These are phyloP conservation scores for Dictyophora rubrovolvata DNA, from an alignment of 768 basidiomycete genomes.

Conservation along the genomic window DNA sequence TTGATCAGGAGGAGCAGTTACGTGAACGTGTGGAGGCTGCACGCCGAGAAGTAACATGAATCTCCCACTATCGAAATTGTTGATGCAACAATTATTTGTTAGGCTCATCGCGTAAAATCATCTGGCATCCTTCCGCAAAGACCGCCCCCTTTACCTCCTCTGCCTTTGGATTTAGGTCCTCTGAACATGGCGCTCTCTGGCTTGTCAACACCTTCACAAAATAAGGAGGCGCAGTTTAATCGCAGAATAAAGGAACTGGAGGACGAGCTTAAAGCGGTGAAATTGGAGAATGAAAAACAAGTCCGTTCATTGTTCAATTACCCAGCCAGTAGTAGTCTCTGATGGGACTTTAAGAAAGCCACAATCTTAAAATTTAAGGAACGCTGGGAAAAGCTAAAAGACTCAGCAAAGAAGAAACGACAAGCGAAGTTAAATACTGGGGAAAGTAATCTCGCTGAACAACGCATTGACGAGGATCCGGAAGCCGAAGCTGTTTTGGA, in stretches of 20 bases:
- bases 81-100: constrained; percentile 2
- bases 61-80: background rate
- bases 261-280: constrained; percentile 56
- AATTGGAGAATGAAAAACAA: constrained; percentile 74
- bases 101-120: constrained; percentile 8
- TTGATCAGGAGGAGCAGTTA: constrained; percentile 70
- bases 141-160: constrained; percentile 31
- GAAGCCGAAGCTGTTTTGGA: constrained; percentile 38
- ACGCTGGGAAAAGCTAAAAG: constrained; percentile 84
- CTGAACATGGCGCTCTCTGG: constrained; percentile 45
- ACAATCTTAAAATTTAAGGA: constrained; percentile 79
- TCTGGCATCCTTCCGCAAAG: constrained; percentile 5
- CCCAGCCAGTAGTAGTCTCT: background rate
- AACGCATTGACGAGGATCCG: constrained; percentile 55
- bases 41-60: constrained; percentile 46
- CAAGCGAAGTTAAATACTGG: constrained; percentile 54
- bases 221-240: constrained; percentile 41
- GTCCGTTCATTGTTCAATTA: constrained; percentile 29
- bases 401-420: constrained; percentile 78
- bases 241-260: constrained; percentile 63
- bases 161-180: constrained; percentile 40
- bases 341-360: constrained; percentile 44
- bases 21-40: constrained; percentile 73
- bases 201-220: constrained; percentile 18
- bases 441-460: constrained; percentile 42